Evolutionary conservation across 2,329 filamentous ascomycete genomes (phyloP), one percentile per base, ranked within the genome.

Genomic region (Emericellopsis cladophorae): DNA sequence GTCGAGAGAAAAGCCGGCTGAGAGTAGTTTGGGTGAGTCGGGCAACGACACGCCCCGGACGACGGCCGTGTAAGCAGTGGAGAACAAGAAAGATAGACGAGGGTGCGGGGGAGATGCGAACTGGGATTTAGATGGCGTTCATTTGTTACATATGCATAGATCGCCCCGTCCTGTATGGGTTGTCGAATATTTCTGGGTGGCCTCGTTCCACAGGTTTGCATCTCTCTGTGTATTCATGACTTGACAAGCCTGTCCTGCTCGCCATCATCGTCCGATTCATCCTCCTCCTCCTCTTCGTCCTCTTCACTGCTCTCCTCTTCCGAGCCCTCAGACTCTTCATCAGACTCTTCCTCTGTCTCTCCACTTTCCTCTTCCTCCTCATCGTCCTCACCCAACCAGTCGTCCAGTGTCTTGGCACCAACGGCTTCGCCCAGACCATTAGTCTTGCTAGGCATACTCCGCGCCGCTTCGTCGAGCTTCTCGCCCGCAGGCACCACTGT

Each of bases 301-400:
- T 70, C 69, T 7, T 72, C 69, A 2, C 70, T 69, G 0, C 71
- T 68, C 0, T 67, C 67, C 0, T 72, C 66, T 0, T 71, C 70
- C 0, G 68, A 68, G 0, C 68, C 68, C 0, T 67, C 67, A 0
- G 72, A 69, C 2, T 68, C 68, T 1, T 70, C 70, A 0, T 69
- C 68, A 4, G 63, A 65, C 16, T 64, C 65, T 4, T 62, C 60
- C 9, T 67, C 65, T 12, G 66, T 66, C 7, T 65, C 67, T 7
- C 69, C 66, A 2, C 72, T 70, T 21, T 72, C 70, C 9, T 69
- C 67, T 2, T 70, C 74, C n/a, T 69, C 72, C 23, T 67, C 69
- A 14, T 78, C 75, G 35, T 76, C 78, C 53, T 87, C 84, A 5
- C 81, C 87, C 42, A 96, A 67, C 89, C 92, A 96, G 57, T 95